Percentiles rank a stretch among this genome's conserved stretches.
Conservation (phyloP, 1,139 yeast species). For the Yamadazyma taylorii region DNA sequence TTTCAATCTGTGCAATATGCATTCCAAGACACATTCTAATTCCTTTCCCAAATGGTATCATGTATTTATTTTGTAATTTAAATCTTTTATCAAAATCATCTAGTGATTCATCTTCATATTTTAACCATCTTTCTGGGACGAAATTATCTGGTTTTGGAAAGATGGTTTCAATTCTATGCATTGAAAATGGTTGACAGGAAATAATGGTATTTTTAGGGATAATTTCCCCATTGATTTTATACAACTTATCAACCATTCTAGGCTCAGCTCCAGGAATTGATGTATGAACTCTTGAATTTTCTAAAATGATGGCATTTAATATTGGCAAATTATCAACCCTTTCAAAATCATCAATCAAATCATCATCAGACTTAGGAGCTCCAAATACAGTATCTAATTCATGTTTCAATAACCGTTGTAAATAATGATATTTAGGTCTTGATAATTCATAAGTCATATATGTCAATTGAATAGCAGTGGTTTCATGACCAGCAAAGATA, state of each 20-base stretch:
- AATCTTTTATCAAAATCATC: constrained; percentile 37
- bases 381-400: constrained; percentile 44
- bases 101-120: constrained; percentile 30
- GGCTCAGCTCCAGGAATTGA: constrained; percentile 81
- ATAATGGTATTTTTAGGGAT: constrained; percentile 59
- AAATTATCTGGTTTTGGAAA: constrained; percentile 54
- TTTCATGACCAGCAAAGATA: constrained; percentile 71
- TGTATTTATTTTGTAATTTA: constrained; percentile 48
- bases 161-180: constrained; percentile 52
- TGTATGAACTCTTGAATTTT: constrained; percentile 60
- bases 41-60: constrained; percentile 75
- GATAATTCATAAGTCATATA: constrained; percentile 63
- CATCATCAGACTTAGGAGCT: constrained; percentile 23
- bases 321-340: constrained; percentile 52
- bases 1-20: constrained; percentile 66
- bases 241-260: constrained; percentile 42
- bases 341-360: constrained; percentile 33
- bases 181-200: constrained; percentile 65
- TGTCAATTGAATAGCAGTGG: constrained; percentile 68
- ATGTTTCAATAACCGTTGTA: constrained; percentile 42
- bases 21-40: constrained; percentile 76
- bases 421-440: constrained; percentile 40
- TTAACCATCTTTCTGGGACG: constrained; percentile 64
- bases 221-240: constrained; percentile 19
- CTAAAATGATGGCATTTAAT: constrained; percentile 58